These are phyloP conservation scores for Xylaria sp. DNA, from an alignment of 2,329 filamentous ascomycete species.

Conservation along the genomic window DNA sequence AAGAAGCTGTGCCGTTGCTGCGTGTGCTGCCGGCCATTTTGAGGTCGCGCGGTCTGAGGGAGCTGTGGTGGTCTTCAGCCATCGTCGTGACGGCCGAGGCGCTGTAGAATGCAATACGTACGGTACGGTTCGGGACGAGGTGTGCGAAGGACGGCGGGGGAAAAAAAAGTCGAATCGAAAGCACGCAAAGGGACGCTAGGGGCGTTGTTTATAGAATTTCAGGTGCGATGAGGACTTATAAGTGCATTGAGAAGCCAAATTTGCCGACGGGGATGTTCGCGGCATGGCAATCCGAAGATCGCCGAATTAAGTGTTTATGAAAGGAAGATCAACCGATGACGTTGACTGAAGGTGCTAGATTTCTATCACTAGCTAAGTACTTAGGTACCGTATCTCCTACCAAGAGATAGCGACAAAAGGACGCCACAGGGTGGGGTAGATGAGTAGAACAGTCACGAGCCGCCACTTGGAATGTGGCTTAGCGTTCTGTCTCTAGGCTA, in stretches of 20 bases:
- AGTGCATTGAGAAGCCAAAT: neutral
- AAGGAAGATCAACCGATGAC: conserved; percentile 21
- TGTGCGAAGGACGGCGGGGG: neutral
- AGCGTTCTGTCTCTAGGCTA: neutral
- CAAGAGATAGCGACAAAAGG: neutral
- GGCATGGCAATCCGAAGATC: neutral
- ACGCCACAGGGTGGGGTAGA: conserved; percentile 2
- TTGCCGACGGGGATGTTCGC: neutral
- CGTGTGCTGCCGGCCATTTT: conserved; percentile 31
- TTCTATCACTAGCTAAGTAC: neutral
- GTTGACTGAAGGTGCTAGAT: conserved; percentile 1
- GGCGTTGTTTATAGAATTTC: neutral
- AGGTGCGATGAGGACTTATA: neutral
- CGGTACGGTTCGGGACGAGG: neutral
- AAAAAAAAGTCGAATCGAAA: neutral
- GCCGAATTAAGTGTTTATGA: neutral
- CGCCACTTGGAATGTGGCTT: conserved; percentile 15
- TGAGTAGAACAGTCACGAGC: neutral
- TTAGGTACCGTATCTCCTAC: no score
- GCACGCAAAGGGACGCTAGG: neutral
- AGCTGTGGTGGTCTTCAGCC: conserved; percentile 19
- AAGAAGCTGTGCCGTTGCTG: conserved; percentile 21
- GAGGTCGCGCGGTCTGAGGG: conserved; percentile 16
- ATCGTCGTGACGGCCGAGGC: conserved; percentile 11
- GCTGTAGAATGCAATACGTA: conserved; percentile 7